Evolutionary conservation across 2,329 filamentous ascomycete species (phyloP).

Genomic region (Neoascochyta sp.): DNA sequence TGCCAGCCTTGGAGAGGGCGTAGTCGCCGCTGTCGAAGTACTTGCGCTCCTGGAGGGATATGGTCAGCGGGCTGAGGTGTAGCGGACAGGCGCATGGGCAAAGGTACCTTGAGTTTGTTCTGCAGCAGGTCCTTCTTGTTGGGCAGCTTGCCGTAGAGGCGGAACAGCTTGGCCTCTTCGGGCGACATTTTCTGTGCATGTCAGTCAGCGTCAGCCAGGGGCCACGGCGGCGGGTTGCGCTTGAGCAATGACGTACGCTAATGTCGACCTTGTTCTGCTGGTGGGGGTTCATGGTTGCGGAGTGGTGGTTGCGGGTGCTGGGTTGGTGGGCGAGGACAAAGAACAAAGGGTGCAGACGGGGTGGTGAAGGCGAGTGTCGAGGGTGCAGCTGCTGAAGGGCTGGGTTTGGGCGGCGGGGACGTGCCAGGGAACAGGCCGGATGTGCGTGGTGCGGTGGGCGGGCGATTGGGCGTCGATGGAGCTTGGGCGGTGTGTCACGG

Average conservation of each 20-base stretch:
- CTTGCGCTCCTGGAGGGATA: conserved; percentile 66
- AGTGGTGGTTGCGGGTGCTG: conserved; percentile 4
- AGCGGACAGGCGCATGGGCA: conserved; percentile 1
- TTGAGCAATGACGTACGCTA: conserved; percentile 62
- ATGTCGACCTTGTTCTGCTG: conserved; percentile 99
- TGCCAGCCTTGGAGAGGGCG: conserved; percentile 93
- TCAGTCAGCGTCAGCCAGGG: conserved; percentile 13
- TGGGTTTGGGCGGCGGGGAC: conserved; percentile 24
- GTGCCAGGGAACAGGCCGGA: conserved; percentile 31
- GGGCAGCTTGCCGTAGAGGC: conserved; percentile 95
- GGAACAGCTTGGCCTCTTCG: conserved; percentile 94
- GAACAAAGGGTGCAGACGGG: conserved; percentile 13
- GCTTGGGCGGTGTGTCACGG: conserved; percentile 21
- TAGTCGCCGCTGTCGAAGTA: conserved; percentile 98
- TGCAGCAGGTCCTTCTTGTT: conserved; percentile 94
- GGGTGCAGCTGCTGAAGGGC: conserved; percentile 18
- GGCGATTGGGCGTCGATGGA: conserved; percentile 29
- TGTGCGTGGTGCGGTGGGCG: conserved; percentile 18
- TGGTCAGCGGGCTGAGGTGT: conserved; percentile 6
- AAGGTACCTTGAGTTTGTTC: conserved; percentile 81
- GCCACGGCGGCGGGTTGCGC: conserved; percentile 6
- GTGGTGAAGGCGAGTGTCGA: conserved; percentile 16
- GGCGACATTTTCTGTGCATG: conserved; percentile 72
- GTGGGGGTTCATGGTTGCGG: conserved; percentile 76
- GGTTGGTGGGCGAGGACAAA: conserved; percentile 7